Evolutionary conservation across 306 rosid species (phyloP).

Genomic region (Inga laurina): DNA sequence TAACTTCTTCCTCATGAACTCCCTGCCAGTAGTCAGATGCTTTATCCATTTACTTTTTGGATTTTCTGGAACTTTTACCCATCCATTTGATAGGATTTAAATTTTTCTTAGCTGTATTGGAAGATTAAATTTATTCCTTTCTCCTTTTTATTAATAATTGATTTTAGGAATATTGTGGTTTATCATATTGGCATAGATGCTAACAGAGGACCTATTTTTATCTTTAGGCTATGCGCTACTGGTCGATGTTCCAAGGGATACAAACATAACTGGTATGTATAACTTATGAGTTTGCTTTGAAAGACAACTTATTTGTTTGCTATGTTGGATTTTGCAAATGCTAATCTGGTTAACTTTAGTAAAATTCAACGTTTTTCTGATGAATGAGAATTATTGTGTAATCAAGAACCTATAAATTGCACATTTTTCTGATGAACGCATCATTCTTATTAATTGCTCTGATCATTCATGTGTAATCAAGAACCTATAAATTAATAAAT

Average conservation of each 20-base stretch:
- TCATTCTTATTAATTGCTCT: background rate
- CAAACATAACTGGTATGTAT: constrained; percentile 77
- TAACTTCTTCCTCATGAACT: background rate
- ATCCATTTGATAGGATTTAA: background rate
- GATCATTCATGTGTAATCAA: background rate
- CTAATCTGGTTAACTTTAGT: background rate
- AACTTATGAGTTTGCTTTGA: constrained; percentile 1
- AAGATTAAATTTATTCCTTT: background rate
- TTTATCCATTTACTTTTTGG: background rate
- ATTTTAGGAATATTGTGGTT: background rate
- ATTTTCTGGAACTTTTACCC: background rate
- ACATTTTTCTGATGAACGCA: background rate
- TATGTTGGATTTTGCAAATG: background rate
- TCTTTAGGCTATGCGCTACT: constrained; percentile 69
- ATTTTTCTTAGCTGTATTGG: background rate
- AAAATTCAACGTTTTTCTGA: background rate
- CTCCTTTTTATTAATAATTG: background rate
- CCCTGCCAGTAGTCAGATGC: background rate
- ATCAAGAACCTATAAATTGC: no score
- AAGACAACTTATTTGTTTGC: background rate
- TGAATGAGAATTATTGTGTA: background rate
- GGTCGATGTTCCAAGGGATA: constrained; percentile 82
- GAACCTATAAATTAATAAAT: background rate
- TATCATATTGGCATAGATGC: constrained; percentile 5
- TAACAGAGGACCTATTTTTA: constrained; percentile 32